Conservation (phyloP, 805 yeast genomes). For the Kodamaea nitidulidarum region DNA sequence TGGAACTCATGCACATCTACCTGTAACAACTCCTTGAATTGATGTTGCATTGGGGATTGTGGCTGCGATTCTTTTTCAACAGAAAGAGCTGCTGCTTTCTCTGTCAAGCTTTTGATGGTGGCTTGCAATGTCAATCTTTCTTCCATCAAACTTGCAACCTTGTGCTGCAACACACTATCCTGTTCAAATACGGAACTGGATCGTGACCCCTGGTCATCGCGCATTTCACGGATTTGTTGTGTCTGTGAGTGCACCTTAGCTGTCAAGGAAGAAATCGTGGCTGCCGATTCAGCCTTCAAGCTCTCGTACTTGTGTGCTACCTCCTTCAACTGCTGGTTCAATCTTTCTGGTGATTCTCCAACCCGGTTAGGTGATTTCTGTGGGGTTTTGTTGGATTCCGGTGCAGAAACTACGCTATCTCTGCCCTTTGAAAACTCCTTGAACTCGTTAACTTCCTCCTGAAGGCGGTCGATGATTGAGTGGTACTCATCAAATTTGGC, state of each 20-base stretch:
- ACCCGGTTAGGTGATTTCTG: background rate
- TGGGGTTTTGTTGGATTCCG: background rate
- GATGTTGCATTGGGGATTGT: slow-evolving; percentile 32
- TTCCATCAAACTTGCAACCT: slow-evolving; percentile 1
- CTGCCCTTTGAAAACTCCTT: slow-evolving; percentile 13
- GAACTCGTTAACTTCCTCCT: slow-evolving; percentile 29
- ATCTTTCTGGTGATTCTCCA: background rate
- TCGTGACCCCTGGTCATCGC: slow-evolving; percentile 12
- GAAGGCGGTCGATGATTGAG: slow-evolving; percentile 26
- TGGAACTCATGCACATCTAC: slow-evolving; percentile 45
- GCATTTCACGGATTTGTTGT: slow-evolving; percentile 13
- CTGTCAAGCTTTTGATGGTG: slow-evolving; percentile 36
- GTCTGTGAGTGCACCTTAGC: slow-evolving; percentile 20
- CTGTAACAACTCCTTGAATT: slow-evolving; percentile 38
- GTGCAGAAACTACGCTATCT: background rate
- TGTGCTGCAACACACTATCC: slow-evolving; percentile 1
- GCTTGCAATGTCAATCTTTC: slow-evolving; percentile 23
- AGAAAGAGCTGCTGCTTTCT: slow-evolving; percentile 25
- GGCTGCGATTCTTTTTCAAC: background rate
- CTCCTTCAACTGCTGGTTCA: slow-evolving; percentile 11
- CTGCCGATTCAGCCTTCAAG: slow-evolving; percentile 21
- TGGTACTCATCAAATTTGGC: slow-evolving; percentile 29
- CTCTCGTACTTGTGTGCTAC: slow-evolving; percentile 15
- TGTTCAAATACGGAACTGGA: background rate
- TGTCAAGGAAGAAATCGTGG: slow-evolving; percentile 20